Evolutionary conservation across 352 stramenopile genomes (phyloP), one percentile per base, ranked within the genome.

Genomic region (Pythium brassicae): DNA sequence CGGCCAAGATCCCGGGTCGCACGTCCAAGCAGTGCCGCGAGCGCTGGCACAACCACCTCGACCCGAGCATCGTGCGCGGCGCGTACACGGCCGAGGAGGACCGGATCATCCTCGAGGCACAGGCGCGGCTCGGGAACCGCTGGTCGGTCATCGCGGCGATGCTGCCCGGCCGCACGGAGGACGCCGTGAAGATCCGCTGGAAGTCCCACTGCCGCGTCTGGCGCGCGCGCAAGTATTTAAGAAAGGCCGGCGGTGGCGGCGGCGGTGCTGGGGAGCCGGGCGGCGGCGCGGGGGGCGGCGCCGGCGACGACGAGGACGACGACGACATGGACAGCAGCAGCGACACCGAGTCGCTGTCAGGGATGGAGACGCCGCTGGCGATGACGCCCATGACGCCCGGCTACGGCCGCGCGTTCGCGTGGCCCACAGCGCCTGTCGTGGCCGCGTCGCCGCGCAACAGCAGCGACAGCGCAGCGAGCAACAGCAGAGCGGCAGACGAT

Each of bases 101-200:
- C 63, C 81, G 84, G 17, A 79, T 96, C 50, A 93, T 97, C 39
- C 51, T 94, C 5, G 78, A 93, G 49, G 82, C 92, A 15, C 88
- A 97, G 61, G 72, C 83, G 45, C 71, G 76, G 14, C 71, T 95
- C 47, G 89, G 89, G 51, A 96, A 95, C 51, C 83, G 86, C 29
- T 97, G 89, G 89, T 96, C 89, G 4, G 79, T 93, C 15, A 96
- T 97, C 50, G 89, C 89, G 1, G 79, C 82, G 22, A 89, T 93
- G 74, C 70, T 97, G 25, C 81, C 82, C 0, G 89, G 89, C 3
- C 75, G 89, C 39, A 96, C 87, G 0, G 89, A 97, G 60, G 93
- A 97, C 57, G 82, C 83, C 14, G 84, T 97, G 55, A 97, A 97
- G 83, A 97, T 96, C 67, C 83, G 86, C 43, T 97, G 88, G 87